Base-by-base conservation (phyloP, 2,329 filamentous ascomycete species). In the Claviceps monticola region DNA sequence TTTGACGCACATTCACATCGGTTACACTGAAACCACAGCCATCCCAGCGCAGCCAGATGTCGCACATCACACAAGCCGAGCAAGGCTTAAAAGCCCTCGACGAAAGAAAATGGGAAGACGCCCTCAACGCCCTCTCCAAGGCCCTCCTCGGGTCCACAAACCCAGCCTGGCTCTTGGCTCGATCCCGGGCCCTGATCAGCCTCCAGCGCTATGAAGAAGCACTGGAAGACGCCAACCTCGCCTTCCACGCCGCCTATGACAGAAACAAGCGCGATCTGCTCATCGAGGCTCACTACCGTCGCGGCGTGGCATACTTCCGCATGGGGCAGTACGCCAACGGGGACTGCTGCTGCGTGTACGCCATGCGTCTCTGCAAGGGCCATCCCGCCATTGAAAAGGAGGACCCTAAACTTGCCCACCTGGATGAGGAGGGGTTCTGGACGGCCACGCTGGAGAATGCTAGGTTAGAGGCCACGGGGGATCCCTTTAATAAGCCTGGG, bases 151-250 rank as follows among this genome's bases (percentile, higher is more conserved):
- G 74, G 13, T 81, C 83, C 0, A 72, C 72, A 41, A 88, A 86
- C 2, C 85, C 88, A 1, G 70, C 78, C 48, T 96, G 93, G 79
- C 84, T 91, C 56, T 79, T 93, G 56, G 82, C 85, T 58, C 87
- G 91, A 19, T 86, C 88, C 4, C 88, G 83, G 43, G 88, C 88
- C 41, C 83, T 89, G 63, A 76, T 87, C 48, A 79, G 86, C 54
- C 73, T 76, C 2, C 73, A 73, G 57, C 71, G 80, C 49, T 74
- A 79, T 52, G 71, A 79, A 2, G 74, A 78, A 21, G 86, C 88
- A 1, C 76, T 93, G 45, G 72, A 70, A 41, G 86, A 90, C 66
- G 82, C 84, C 39, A 80, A 88, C 56, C 73, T 75, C 47, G 86
- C 82, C 2, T 76, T 85, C 50, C 68, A 75, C 39, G 68, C 75